A percentile compares a stretch with the other conserved stretches of the same genome.
Conservation (phyloP, 805 yeast genomes). For the Pichia manshurica region DNA sequence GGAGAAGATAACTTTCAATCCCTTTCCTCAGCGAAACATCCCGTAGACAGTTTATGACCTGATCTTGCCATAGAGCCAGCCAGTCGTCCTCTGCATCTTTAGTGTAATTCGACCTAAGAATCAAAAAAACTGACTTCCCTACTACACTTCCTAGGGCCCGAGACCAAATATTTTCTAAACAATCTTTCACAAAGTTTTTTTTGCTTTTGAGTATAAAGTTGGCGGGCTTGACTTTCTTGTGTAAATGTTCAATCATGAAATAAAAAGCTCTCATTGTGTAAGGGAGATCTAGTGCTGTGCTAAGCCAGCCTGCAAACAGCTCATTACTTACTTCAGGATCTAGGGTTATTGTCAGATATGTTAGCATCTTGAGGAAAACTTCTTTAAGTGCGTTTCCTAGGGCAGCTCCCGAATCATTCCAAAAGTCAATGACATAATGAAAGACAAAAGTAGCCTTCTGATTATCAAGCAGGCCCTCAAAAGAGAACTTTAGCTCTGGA, state of each 20-base stretch:
- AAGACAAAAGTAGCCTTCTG: conserved; percentile 34
- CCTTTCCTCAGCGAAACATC: conserved; percentile 36
- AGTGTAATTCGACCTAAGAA: conserved; percentile 32
- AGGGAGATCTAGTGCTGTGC: conserved; percentile 38
- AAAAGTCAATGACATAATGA: conserved; percentile 56
- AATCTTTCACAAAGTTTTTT: conserved; percentile 41
- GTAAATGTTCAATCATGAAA: conserved; percentile 51
- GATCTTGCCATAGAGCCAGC: conserved; percentile 46
- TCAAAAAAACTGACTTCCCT: conserved; percentile 48
- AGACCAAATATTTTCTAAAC: conserved; percentile 47
- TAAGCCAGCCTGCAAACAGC: conserved; percentile 42
- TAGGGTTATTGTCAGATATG: conserved; percentile 25
- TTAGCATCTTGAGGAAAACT: conserved; percentile 49
- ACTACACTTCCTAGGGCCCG: conserved; percentile 62
- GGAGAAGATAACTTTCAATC: conserved; percentile 55
- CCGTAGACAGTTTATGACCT: conserved; percentile 33
- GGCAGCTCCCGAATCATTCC: conserved; percentile 68
- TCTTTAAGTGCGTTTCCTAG: conserved; percentile 63
- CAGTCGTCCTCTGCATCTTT: conserved; percentile 33
- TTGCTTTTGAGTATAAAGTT: conserved; percentile 36
- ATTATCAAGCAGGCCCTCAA: conserved; percentile 10
- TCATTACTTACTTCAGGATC: conserved; percentile 14
- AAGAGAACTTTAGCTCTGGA: neutral
- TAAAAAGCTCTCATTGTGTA: conserved; percentile 55
- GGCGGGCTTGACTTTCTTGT: conserved; percentile 41